Evolutionary conservation across 352 stramenopile species (phyloP), one percentile per base, ranked within the genome.

Genomic region (Pythium guiyangense): DNA sequence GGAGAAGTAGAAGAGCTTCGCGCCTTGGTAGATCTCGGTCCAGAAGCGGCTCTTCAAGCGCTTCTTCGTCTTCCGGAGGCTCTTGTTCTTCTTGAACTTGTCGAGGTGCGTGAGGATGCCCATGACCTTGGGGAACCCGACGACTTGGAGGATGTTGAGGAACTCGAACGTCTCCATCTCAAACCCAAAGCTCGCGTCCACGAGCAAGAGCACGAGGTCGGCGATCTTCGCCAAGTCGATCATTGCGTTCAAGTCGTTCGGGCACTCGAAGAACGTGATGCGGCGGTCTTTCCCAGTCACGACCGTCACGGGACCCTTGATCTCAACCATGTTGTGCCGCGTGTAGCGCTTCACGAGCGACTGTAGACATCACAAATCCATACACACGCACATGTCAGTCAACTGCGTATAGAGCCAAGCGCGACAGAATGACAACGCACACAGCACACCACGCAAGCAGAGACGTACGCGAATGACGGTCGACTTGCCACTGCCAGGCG

Each of bases 141-240:
- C 72, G 29, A 89, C 77, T 75, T 99, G 97, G 11, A 99, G 84
- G 59, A 99, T 97, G 72, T 99, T 99, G 10, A 99, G 85, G 68
- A 99, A 99, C 81, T 99, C 98, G 59, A 99, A 99, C 15, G 97
- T 99, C 74, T 99, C 97, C 97, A 99, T 99, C 69, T 99, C 97
- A 69, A 99, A 99, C 10, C 98, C 98, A 66, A 99, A 99, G 65
- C 96, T 99, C n/a, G 96, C 97, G 85, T 99, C 97, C 39, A 99
- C 96, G 31, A 98, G 91, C 17, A 99, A 71, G 40, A 99, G 69
- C 20, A 99, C 97, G 6, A 99, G 77, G 68, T 99, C 98, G 0
- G 97, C 97, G 49, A 99, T 93, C 74, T 99, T 99, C 61, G 96
- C 96, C 62, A 98, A 76, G 77, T 99, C 97, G 47, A 96, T 85